Conservation (phyloP, 352 stramenopile species). For the Phytophthora colocasiae region DNA sequence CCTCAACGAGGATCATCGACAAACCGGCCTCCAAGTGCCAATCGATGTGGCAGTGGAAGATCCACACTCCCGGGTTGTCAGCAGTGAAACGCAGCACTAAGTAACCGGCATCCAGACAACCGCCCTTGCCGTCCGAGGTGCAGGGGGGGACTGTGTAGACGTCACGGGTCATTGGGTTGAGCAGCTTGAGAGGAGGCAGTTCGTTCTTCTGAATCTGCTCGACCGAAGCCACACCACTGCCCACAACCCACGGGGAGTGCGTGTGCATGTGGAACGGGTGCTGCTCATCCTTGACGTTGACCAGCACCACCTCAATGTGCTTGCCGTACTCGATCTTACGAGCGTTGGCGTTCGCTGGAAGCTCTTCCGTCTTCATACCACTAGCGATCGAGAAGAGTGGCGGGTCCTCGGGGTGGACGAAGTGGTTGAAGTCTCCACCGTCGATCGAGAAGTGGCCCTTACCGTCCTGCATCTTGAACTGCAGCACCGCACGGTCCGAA, state of each 20-base stretch:
- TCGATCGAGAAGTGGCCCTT: conserved; percentile 36
- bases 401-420: conserved; percentile 20
- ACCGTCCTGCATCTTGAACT: conserved; percentile 32
- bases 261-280: conserved; percentile 55
- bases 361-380: conserved; percentile 28
- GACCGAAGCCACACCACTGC: conserved; percentile 28
- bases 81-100: conserved; percentile 44
- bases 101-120: conserved; percentile 34
- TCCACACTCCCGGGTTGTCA: conserved; percentile 47
- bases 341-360: conserved; percentile 23
- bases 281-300: conserved; percentile 42
- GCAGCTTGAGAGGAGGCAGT: conserved; percentile 37
- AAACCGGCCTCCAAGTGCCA: conserved; percentile 44
- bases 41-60: conserved; percentile 54
- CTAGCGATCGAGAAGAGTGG: conserved; percentile 35
- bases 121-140: conserved; percentile 22
- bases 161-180: conserved; percentile 34
- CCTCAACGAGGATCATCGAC: conserved; percentile 35
- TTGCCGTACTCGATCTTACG: conserved; percentile 32
- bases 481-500: conserved; percentile 24
- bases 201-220: conserved; percentile 30
- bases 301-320: conserved; percentile 43
- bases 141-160: conserved; percentile 42
- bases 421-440: conserved; percentile 30
- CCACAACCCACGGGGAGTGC: conserved; percentile 41